Evolutionary conservation across 2,329 filamentous ascomycete genomes (phyloP).

Genomic region (Nectriaceae sp.): DNA sequence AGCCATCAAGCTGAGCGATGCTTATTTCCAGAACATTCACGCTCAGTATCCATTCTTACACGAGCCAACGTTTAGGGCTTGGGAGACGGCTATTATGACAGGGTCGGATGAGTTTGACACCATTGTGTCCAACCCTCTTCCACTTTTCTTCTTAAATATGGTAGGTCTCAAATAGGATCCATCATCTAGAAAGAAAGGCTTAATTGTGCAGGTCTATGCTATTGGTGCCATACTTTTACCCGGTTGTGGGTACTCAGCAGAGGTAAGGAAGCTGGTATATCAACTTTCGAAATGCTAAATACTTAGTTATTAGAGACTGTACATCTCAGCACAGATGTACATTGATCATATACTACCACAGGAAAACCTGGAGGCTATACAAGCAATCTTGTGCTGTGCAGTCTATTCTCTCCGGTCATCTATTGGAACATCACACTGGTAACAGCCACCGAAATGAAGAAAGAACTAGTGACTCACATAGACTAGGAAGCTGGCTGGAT

Average conservation of each 20-base stretch:
- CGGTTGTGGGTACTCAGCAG: conserved; percentile 6
- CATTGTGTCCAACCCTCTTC: neutral
- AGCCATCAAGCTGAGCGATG: conserved; percentile 20
- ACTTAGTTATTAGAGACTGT: conserved; percentile 11
- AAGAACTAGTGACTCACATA: neutral
- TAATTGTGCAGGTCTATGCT: conserved; percentile 16
- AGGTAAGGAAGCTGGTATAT: conserved; percentile 21
- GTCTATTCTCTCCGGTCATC: conserved; percentile 27
- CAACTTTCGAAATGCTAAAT: neutral
- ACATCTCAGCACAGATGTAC: conserved; percentile 21
- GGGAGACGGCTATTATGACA: conserved; percentile 29
- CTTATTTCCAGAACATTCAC: conserved; percentile 41
- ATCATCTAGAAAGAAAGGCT: neutral
- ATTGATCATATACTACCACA: conserved; percentile 17
- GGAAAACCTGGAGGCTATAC: conserved; percentile 34
- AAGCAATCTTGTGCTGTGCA: conserved; percentile 34
- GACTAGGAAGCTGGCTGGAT: conserved; percentile 9
- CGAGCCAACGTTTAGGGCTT: conserved; percentile 31
- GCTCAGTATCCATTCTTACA: conserved; percentile 41
- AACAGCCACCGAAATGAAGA: neutral
- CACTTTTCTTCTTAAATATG: conserved; percentile 14
- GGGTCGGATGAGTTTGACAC: conserved; percentile 4
- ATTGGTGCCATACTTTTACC: conserved; percentile 12
- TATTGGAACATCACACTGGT: conserved; percentile 4
- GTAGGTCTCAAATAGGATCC: neutral